Base-by-base conservation (phyloP, 495 filamentous ascomycete genomes). In the Terfezia claveryi region DNA sequence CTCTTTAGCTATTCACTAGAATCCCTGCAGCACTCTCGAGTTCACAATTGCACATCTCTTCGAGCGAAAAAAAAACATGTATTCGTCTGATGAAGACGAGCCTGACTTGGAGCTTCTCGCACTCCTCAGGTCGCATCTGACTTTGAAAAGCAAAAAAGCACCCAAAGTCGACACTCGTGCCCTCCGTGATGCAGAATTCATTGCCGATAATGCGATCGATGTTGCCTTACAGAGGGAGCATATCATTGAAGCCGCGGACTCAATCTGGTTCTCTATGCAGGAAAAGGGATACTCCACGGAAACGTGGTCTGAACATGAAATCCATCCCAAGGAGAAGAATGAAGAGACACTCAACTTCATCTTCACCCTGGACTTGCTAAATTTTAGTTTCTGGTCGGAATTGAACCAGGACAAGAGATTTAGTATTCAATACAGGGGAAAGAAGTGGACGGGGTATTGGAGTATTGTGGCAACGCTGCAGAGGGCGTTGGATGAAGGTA, bases 351-450 rank as follows among this genome's bases (percentile, higher is more conserved):
- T 94, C 10, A 78, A 85, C 58, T 95, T 96, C 63, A 87, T 98
- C 51, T 95, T 98, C 66, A 83, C 83, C 12, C 92, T 96, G 86
- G 91, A 98, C 64, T 66, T 98, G 12, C 71, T 98, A 55, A 98
- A 98, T 65, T 98, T 96, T 62, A 87, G 79, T 36, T 98, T 98
- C 68, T 98, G 89, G 88, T 89, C 84, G 23, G 80, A 81, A 37
- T 57, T 67, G 6, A 70, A 74, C 20, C 73, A 77, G 37, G 71
- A 76, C 10, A 73, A 82, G 58, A 71, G 83, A 36, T 96, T 92
- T 68, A 72, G 80, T 9, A 72, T 96, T 8, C 79, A 81, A 46
- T 96, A 94, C 65, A 75, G 74, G 20, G 87, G 79, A 32, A 80
- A 78, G 68, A 76, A 68, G 54, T 94, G 85, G 83, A 94, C 87